Percentiles rank a stretch among this genome's conserved stretches.
Evolutionary conservation across 768 basidiomycete genomes (phyloP).

Genomic region (Candolleomyces efflorescens): DNA sequence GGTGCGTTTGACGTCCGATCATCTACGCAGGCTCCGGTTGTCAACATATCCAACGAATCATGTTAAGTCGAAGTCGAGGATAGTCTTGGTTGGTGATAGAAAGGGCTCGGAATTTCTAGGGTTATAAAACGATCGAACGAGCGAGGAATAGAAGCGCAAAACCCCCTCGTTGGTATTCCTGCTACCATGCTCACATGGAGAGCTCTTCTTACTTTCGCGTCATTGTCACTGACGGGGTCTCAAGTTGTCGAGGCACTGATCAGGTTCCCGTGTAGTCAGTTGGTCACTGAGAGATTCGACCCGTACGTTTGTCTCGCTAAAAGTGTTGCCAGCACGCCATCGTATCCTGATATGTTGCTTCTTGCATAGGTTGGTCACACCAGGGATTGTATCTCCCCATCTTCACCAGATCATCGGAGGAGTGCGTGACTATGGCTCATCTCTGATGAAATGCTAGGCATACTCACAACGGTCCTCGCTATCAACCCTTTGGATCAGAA

Average conservation of each 20-base stretch:
- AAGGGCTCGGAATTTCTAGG: too few relatives aligned
- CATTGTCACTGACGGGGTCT: too few relatives aligned
- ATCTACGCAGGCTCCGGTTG: too few relatives aligned
- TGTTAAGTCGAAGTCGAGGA: too few relatives aligned
- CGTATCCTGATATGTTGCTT: not conserved
- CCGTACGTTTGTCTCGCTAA: slow-evolving; percentile 2
- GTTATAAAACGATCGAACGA: too few relatives aligned
- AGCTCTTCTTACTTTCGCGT: too few relatives aligned
- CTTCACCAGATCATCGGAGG: slow-evolving; percentile 13
- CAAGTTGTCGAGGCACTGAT: not conserved
- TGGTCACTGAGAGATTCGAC: slow-evolving; percentile 3
- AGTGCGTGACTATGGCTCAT: not conserved
- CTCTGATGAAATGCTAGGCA: not conserved
- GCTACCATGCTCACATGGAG: too few relatives aligned
- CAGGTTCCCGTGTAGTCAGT: slow-evolving; percentile 6
- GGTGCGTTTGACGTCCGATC: too few relatives aligned
- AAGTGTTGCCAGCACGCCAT: not conserved
- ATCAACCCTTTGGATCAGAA: not conserved
- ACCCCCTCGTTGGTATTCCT: too few relatives aligned
- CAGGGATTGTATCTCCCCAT: slow-evolving; percentile 10
- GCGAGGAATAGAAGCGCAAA: too few relatives aligned
- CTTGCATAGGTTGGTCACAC: slow-evolving; percentile 9
- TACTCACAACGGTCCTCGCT: not conserved
- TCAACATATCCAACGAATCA: too few relatives aligned
- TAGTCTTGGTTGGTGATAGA: too few relatives aligned